Base-by-base conservation (phyloP, 495 filamentous ascomycete species). In the Aspergillus avenaceus region DNA sequence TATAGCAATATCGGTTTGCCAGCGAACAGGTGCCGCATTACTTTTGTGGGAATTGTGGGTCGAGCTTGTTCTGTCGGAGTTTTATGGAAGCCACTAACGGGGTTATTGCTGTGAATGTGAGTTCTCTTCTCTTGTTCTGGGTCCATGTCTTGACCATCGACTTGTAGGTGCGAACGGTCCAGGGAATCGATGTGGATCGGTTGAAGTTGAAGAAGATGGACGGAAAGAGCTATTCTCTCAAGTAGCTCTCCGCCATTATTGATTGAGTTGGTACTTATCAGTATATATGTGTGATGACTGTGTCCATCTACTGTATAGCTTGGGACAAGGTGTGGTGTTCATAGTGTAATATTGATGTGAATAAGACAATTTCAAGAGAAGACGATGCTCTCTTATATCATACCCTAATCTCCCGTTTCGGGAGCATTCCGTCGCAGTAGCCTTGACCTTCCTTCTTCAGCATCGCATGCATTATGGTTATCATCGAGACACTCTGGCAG, bases 11-110 rank as follows among this genome's bases (percentile, higher is more conserved):
- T 48, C 48, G 53, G 8, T 76, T 72, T 49, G 62, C 44, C 13
- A 58, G 62, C 18, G 64, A 73, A 42, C 50, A 45, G 13, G 61
- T 65, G 16, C 61, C 62, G 16, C 70, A 76, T 37, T 64, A 63
- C 31, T 77, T 77, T 52, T 76, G 73, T 54, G 49, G 45, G 7
- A 60, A 47, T 1, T 76, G 74, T 47, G 73, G 74, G 0, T 67
- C 64, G 4, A 69, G 64, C 45, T 29, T 75, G 11, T 61, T 63
- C 28, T 61, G 63, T 2, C 56, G 64, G 29, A 54, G 59, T 27
- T 53, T 54, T 13, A 55, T 60, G n/a, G 53, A 60, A 1, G 60
- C 54, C 9, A 52, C 54, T 28, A 53, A 49, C 34, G 47, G 61
- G 22, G 56, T 69, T 5, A 58, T 62, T 41, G 70, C 68, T 11